Conservation (phyloP, 129 eudicot species). For the Centrapalus pauciflorus region DNA sequence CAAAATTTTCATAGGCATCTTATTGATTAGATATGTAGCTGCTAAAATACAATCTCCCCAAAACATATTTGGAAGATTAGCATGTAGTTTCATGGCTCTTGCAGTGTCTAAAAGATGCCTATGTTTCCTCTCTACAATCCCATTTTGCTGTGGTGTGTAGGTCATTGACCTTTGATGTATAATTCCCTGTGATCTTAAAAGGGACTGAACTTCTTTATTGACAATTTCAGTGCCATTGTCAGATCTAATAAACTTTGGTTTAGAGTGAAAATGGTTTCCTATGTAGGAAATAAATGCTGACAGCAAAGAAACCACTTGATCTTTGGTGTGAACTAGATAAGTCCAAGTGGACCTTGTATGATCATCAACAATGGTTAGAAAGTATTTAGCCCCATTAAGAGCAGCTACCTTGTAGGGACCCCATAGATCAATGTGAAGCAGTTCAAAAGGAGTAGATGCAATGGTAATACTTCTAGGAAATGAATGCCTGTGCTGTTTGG, state of each 20-base stretch:
- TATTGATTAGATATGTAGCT: neutral
- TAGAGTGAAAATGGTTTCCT: too few species aligned
- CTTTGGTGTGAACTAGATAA: too few species aligned
- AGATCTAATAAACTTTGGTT: too few species aligned
- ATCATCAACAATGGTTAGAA: slow-evolving; percentile 16
- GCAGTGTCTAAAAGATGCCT: neutral
- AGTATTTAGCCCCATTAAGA: neutral
- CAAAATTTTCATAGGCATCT: too few species aligned
- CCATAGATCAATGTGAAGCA: slow-evolving; percentile 11
- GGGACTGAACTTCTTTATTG: too few species aligned
- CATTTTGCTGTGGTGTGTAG: slow-evolving; percentile 19
- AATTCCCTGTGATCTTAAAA: too few species aligned
- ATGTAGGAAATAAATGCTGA: too few species aligned
- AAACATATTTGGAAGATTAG: neutral
- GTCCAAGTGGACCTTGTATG: neutral
- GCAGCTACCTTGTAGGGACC: neutral
- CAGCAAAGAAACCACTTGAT: too few species aligned
- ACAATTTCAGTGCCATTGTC: too few species aligned
- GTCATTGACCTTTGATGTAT: too few species aligned
- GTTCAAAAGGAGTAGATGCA: neutral
- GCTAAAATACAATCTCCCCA: slow-evolving; percentile 14
- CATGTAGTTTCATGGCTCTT: neutral
- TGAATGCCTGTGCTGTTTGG: neutral
- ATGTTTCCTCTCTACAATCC: neutral
- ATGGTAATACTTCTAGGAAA: neutral